phyloP scores from a whole-genome alignment of 1,284 basidiomycete genomes.

The Vanrija humicola region DNA sequence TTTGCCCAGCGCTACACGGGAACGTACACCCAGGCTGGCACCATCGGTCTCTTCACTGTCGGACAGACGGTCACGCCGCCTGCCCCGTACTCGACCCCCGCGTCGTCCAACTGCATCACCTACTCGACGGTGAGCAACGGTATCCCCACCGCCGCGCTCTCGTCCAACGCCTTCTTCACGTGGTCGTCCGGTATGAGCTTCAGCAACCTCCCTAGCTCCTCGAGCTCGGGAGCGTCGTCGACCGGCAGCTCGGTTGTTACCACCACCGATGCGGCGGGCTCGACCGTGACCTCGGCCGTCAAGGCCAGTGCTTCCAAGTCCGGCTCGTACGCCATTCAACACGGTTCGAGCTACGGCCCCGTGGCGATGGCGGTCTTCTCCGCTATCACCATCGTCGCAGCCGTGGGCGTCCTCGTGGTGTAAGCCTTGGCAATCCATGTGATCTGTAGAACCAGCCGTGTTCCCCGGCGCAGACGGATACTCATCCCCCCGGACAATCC shows the following conservation, averaged over 20 bases:
- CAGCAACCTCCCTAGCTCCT: constrained; percentile 1
- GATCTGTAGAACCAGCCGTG: too few relatives aligned
- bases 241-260: background rate
- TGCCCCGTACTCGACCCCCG: constrained; percentile 41
- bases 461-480: too few relatives aligned
- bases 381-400: constrained; percentile 31
- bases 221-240: background rate
- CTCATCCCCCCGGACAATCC: too few relatives aligned
- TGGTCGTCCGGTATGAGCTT: constrained; percentile 9
- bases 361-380: constrained; percentile 21
- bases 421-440: constrained; percentile 16
- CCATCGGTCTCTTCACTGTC: constrained; percentile 36
- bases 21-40: constrained; percentile 32
- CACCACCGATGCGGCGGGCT: background rate
- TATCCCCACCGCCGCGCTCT: constrained; percentile 20
- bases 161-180: constrained; percentile 17
- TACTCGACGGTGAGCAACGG: constrained; percentile 45
- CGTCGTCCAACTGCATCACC: constrained; percentile 47
- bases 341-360: constrained; percentile 19
- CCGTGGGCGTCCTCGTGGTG: constrained; percentile 37
- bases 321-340: background rate
- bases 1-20: constrained; percentile 51
- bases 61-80: constrained; percentile 46
- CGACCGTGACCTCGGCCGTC: constrained; percentile 16
- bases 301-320: constrained; percentile 32